phyloP scores from a whole-genome alignment of 2,329 filamentous ascomycete species.

The Fusarium burgessii region DNA sequence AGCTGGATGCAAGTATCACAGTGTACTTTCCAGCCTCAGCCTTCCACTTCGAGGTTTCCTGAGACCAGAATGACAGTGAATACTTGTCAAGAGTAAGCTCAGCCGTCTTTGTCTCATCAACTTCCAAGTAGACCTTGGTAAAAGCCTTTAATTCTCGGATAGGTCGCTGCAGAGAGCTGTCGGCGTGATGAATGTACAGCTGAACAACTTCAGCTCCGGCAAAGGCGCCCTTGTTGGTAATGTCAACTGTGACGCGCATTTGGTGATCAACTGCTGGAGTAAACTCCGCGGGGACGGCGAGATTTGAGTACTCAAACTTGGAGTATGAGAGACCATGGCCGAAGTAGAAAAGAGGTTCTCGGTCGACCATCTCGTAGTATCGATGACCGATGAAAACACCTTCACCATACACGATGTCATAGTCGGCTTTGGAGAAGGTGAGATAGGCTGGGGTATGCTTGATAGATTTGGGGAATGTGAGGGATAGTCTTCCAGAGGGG shows the following conservation, averaged over 20 bases:
- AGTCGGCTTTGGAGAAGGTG: slow-evolving; percentile 73
- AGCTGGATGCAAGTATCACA: slow-evolving; percentile 36
- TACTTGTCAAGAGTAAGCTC: slow-evolving; percentile 31
- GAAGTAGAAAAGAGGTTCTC: slow-evolving; percentile 72
- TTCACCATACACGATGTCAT: slow-evolving; percentile 76
- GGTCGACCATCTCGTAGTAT: slow-evolving; percentile 67
- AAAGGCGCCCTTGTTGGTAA: slow-evolving; percentile 19
- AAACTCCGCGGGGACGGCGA: slow-evolving; percentile 9
- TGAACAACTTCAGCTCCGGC: slow-evolving; percentile 35
- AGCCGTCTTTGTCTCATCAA: not conserved
- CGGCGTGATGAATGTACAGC: slow-evolving; percentile 27
- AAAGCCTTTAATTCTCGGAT: slow-evolving; percentile 33
- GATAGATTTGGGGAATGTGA: slow-evolving; percentile 71
- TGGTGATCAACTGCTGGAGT: not conserved
- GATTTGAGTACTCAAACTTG: slow-evolving; percentile 65
- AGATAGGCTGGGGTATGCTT: slow-evolving; percentile 77
- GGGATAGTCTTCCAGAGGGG: slow-evolving; percentile 68
- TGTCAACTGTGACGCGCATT: slow-evolving; percentile 28
- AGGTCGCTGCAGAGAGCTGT: slow-evolving; percentile 29
- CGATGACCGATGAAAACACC: slow-evolving; percentile 80
- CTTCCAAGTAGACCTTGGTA: slow-evolving; percentile 3
- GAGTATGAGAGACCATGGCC: slow-evolving; percentile 80
- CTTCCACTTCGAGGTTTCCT: slow-evolving; percentile 33
- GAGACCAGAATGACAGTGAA: slow-evolving; percentile 35
- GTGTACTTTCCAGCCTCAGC: slow-evolving; percentile 36